phyloP scores from a whole-genome alignment of 352 stramenopile genomes.

The Phytophthora pinifolia region DNA sequence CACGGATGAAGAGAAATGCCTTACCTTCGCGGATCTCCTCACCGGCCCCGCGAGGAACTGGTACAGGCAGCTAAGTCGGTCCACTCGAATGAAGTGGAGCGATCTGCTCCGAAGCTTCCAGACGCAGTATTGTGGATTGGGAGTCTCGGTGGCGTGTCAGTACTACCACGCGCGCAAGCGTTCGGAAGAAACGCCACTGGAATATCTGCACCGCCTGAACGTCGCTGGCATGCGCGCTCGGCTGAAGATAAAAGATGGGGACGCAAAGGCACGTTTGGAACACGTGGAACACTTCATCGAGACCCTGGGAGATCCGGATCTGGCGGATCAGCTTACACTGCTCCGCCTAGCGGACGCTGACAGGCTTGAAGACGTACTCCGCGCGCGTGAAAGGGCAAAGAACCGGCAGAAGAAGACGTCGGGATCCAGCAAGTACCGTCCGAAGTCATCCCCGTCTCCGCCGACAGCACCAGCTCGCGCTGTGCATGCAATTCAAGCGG shows the following conservation, averaged over 20 bases:
- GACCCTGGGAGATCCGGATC: conserved; percentile 5
- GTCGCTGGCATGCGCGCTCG: not conserved
- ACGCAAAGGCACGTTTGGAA: not conserved
- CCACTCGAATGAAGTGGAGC: not conserved
- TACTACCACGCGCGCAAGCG: conserved; percentile 7
- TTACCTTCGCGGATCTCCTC: not conserved
- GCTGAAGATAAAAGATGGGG: not conserved
- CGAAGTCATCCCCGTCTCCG: not conserved
- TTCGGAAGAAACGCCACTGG: conserved; percentile 3
- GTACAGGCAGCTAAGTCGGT: not conserved
- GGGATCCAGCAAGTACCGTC: not conserved
- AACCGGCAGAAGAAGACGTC: not conserved
- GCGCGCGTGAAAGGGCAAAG: not conserved
- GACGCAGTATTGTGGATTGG: not conserved
- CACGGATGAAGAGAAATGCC: too few relatives aligned
- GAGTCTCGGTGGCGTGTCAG: not conserved
- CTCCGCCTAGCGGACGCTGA: not conserved
- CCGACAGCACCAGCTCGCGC: not conserved
- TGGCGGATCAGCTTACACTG: not conserved
- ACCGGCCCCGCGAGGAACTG: not conserved
- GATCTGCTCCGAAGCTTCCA: too few relatives aligned
- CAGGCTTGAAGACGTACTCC: not conserved
- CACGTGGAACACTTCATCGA: conserved; percentile 17
- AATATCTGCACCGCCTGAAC: conserved; percentile 6
- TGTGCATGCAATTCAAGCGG: not conserved